Base-by-base conservation (phyloP, 2,329 filamentous ascomycete species). In the Xylaria sp. region DNA sequence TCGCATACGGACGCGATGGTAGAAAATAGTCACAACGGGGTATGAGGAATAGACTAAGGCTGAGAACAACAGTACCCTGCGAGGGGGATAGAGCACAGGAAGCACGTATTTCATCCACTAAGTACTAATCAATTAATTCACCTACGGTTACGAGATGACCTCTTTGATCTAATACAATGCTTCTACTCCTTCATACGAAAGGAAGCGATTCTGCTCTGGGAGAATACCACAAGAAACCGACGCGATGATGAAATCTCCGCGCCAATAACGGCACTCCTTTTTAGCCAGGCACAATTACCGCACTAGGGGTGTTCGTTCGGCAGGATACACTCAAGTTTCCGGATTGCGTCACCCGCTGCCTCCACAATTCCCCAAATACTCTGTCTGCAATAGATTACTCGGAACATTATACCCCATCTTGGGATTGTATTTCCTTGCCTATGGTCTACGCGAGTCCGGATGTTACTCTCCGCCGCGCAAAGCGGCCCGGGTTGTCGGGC, bases 401-500 rank as follows among this genome's bases (percentile, higher is more conserved):
- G 64, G 64, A 66, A 52, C 58, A 22, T 65, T 44, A 42, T 49
- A 44, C 63, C 57, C 64, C 58, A 59, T 64, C 44, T 43, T 59
- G 53, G 49, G 22, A 44, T 24, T 39, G 43, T 52, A 52, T 52
- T 50, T 37, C 55, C 54, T 52, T 52, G 54, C 54, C 21, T 18
- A 46, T 38, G 18, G 40, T 41, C 11, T 19, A 26, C 34, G 43
- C 17, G 19, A 26, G 39, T 46, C 29, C 45, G 22, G 26, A 37
- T 44, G 38, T 37, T 41, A 57, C 22, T 24, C 18, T 46, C 7
- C 39, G 42, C 17, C 52, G 7, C 38, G 50, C 16, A 21, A 20
- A 37, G 46, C 50, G 39, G 49, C 52, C 52, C 57, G 54, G 57
- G 18, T 41, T 48, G 50, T 59, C 54, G 48, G 52, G 52, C 4